Conservation (phyloP, 805 yeast genomes). For the Priceomyces carsonii region DNA sequence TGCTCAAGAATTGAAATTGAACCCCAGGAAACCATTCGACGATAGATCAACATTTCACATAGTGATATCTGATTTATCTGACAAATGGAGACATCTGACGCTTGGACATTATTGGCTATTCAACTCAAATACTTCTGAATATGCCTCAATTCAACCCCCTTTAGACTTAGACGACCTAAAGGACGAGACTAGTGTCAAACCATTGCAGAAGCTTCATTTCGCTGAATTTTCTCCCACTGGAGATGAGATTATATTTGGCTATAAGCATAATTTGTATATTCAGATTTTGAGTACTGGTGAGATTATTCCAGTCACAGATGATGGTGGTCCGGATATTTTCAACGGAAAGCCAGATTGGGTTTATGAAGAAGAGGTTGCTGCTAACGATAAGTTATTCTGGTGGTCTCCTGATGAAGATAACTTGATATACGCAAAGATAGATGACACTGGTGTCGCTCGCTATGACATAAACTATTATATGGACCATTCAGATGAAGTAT, state of each 20-base stretch:
- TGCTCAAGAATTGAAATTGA: slow-evolving; percentile 34
- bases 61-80: slow-evolving; percentile 48
- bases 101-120: slow-evolving; percentile 41
- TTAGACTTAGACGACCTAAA: slow-evolving; percentile 8
- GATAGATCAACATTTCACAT: slow-evolving; percentile 46
- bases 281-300: slow-evolving; percentile 31
- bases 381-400: slow-evolving; percentile 62
- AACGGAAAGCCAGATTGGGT: slow-evolving; percentile 84
- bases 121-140: slow-evolving; percentile 22
- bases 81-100: slow-evolving; percentile 45
- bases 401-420: slow-evolving; percentile 68
- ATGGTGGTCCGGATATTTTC: slow-evolving; percentile 52
- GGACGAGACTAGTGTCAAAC: slow-evolving; percentile 2
- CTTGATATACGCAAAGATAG: slow-evolving; percentile 53
- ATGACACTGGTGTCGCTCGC: slow-evolving; percentile 59
- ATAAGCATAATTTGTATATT: slow-evolving; percentile 54
- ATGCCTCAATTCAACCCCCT: slow-evolving; percentile 37
- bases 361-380: slow-evolving; percentile 77
- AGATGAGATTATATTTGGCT: slow-evolving; percentile 56
- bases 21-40: slow-evolving; percentile 44
- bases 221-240: slow-evolving; percentile 66
- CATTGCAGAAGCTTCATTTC: slow-evolving; percentile 41
- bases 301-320: slow-evolving; percentile 41
- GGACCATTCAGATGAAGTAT: slow-evolving; percentile 22
- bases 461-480: slow-evolving; percentile 55